Conservation (phyloP, 2,329 filamentous ascomycete species). For the Cercospora sp. region DNA sequence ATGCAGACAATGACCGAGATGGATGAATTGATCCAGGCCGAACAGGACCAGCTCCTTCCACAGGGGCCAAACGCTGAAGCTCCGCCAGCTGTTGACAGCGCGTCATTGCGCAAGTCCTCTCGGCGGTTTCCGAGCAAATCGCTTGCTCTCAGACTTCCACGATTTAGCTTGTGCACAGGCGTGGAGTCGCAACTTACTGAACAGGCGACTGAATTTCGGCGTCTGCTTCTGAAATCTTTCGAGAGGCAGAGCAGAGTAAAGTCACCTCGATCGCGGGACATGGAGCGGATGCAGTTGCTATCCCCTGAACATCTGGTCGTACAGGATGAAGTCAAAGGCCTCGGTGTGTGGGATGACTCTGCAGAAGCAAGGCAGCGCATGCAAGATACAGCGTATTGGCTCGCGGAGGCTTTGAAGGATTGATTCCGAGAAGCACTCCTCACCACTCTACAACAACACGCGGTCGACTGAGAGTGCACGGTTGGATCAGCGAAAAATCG, state of each 20-base stretch:
- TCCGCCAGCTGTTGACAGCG: neutral
- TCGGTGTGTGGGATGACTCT: constrained; percentile 30
- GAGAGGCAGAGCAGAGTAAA: constrained; percentile 33
- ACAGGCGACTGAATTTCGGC: constrained; percentile 45
- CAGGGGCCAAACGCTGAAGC: neutral
- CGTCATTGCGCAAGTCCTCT: constrained; percentile 33
- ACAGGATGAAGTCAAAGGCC: constrained; percentile 38
- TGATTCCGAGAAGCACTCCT: neutral
- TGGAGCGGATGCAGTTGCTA: constrained; percentile 20
- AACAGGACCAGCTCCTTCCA: constrained; percentile 34
- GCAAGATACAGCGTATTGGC: constrained; percentile 26
- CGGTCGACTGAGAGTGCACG: neutral
- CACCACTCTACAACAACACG: neutral
- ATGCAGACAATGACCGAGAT: constrained; percentile 36
- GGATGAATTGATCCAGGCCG: constrained; percentile 31
- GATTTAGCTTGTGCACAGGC: constrained; percentile 45
- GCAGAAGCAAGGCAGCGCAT: constrained; percentile 25
- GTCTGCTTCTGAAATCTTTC: constrained; percentile 43
- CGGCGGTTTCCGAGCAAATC: constrained; percentile 47
- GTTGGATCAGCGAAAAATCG: neutral
- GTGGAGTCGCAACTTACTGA: constrained; percentile 41
- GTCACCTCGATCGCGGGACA: neutral
- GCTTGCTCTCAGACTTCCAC: constrained; percentile 43
- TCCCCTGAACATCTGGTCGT: constrained; percentile 34
- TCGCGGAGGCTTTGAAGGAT: constrained; percentile 11